A percentile compares a stretch with the other conserved stretches of the same genome.
Conservation (phyloP, 192 early-diverging fungal genomes). For the Dispira parvispora region DNA sequence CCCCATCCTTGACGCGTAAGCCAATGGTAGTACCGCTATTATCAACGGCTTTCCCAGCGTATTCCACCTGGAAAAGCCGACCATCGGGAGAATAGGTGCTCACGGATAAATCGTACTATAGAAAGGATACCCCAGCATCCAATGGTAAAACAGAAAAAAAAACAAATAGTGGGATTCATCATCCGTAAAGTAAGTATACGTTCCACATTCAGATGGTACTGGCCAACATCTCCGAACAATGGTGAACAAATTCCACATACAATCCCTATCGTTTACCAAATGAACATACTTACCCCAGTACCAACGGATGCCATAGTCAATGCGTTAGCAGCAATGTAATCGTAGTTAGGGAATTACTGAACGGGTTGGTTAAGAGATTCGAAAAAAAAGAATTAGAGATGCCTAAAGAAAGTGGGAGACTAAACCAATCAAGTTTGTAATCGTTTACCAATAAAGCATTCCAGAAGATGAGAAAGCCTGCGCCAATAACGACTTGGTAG, state of each 20-base stretch:
- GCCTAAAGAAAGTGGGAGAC: no score
- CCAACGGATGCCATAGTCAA: slow-evolving; percentile 71
- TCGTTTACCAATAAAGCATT: no score
- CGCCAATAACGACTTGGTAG: no score
- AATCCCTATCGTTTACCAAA: slow-evolving; percentile 13
- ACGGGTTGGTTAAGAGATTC: no score
- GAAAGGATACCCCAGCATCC: background rate
- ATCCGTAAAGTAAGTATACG: slow-evolving; percentile 8
- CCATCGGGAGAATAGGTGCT: slow-evolving; percentile 99
- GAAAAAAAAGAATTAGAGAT: no score
- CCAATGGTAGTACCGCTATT: slow-evolving; percentile 97
- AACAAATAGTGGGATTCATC: slow-evolving; percentile 11
- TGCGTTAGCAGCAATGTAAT: background rate
- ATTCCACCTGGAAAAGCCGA: slow-evolving; percentile 98
- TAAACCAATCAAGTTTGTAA: no score
- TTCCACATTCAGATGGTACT: background rate
- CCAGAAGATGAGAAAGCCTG: no score
- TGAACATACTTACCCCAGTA: slow-evolving; percentile 60
- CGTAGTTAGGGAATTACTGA: no score
- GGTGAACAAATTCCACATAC: no score
- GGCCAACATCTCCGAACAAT: background rate
- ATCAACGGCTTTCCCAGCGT: slow-evolving; percentile 94
- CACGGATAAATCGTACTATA: slow-evolving; percentile 89
- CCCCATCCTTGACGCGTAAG: slow-evolving; percentile 83
- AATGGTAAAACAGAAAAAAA: slow-evolving; percentile 10